phyloP scores from a whole-genome alignment of 1,139 yeast species.

The Kodamaea ohmeri region DNA sequence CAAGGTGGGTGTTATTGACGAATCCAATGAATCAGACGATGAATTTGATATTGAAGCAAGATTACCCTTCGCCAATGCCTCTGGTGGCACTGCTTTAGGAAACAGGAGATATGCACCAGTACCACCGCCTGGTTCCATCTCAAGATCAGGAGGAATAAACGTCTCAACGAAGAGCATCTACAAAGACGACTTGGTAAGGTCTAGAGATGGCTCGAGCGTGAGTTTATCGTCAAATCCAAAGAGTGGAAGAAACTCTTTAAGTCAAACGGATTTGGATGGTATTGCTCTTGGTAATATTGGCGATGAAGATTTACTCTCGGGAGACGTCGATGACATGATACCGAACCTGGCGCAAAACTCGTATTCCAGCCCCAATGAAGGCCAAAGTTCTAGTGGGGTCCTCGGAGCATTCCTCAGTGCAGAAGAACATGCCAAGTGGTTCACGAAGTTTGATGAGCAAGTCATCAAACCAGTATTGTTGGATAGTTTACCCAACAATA shows the following conservation, averaged over 20 bases:
- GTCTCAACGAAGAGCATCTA: conserved; percentile 14
- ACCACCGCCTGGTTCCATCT: conserved; percentile 13
- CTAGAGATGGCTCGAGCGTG: conserved; percentile 28
- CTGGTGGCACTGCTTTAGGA: conserved; percentile 24
- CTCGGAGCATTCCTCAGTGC: conserved; percentile 50
- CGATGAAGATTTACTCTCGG: conserved; percentile 35
- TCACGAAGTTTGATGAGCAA: conserved; percentile 87
- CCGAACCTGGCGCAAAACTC: conserved; percentile 14
- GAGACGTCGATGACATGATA: conserved; percentile 43
- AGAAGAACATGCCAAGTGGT: conserved; percentile 87
- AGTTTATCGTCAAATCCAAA: conserved; percentile 22
- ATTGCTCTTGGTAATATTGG: conserved; percentile 24
- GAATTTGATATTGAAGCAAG: conserved; percentile 90
- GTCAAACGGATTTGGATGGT: conserved; percentile 8
- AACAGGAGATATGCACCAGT: conserved; percentile 30
- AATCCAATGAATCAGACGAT: conserved; percentile 74
- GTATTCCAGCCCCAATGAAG: conserved; percentile 3
- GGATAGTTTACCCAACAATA: conserved; percentile 38
- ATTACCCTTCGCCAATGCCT: conserved; percentile 26
- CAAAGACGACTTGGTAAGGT: conserved; percentile 20
- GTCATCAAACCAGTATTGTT: conserved; percentile 93
- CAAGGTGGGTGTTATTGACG: conserved; percentile 86
- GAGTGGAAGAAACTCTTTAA: conserved; percentile 8
- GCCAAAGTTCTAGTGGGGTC: conserved; percentile 27
- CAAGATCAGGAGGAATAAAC: conserved; percentile 13